These are phyloP conservation scores for Ogataea nonfermentans DNA, from an alignment of 805 yeast species.

Conservation along the genomic window DNA sequence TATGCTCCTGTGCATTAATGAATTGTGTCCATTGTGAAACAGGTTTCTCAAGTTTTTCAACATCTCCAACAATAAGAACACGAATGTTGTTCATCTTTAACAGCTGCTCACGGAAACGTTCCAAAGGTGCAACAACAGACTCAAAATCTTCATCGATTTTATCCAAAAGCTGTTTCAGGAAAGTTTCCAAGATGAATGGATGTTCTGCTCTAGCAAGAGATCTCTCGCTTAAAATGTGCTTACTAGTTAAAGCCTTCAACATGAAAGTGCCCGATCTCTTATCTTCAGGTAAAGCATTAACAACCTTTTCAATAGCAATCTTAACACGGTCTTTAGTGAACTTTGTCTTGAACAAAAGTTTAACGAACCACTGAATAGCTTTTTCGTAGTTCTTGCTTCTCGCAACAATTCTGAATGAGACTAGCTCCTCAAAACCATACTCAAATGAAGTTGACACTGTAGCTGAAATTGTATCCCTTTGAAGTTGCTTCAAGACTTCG, in stretches of 20 bases:
- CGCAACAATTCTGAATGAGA: slow-evolving; percentile 60
- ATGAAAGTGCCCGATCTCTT: slow-evolving; percentile 64
- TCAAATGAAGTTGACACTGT: slow-evolving; percentile 56
- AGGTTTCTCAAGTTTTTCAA: slow-evolving; percentile 49
- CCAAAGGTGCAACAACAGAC: slow-evolving; percentile 48
- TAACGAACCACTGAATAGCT: slow-evolving; percentile 76
- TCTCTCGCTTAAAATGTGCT: slow-evolving; percentile 48
- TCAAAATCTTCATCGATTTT: slow-evolving; percentile 55
- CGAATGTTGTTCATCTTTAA: slow-evolving; percentile 61
- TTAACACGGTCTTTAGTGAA: slow-evolving; percentile 73
- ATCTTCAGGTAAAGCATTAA: slow-evolving; percentile 58
- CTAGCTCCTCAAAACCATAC: slow-evolving; percentile 62
- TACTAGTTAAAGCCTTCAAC: slow-evolving; percentile 56
- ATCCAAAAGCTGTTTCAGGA: slow-evolving; percentile 46
- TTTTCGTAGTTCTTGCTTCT: slow-evolving; percentile 57
- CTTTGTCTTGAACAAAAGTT: slow-evolving; percentile 59
- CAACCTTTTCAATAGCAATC: slow-evolving; percentile 59
- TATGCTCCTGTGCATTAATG: slow-evolving; percentile 7
- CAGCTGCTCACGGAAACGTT: slow-evolving; percentile 47
- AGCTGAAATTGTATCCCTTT: slow-evolving; percentile 68
- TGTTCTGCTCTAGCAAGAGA: slow-evolving; percentile 69
- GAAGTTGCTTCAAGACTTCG: slow-evolving; percentile 68
- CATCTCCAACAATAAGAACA: slow-evolving; percentile 69
- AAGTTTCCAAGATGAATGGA: slow-evolving; percentile 58
- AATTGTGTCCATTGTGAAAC: slow-evolving; percentile 57